A percentile compares a stretch with the other conserved stretches of the same genome.
phyloP scores from a whole-genome alignment of 306 rosid genomes.

The Castanospermum australe region DNA sequence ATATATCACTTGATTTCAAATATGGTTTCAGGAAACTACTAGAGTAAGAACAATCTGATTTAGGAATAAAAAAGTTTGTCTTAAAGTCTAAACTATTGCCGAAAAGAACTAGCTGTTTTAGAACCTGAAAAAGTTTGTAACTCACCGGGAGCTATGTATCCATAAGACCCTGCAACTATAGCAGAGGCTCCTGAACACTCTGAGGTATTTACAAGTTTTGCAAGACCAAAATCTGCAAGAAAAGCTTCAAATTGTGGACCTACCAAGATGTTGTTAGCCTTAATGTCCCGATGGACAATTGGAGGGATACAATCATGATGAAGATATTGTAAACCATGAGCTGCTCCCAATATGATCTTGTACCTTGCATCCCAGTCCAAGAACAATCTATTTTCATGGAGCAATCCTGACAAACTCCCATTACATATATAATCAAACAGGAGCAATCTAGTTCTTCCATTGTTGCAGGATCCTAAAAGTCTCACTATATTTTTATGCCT shows the following conservation, averaged over 20 bases:
- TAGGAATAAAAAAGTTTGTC: background rate
- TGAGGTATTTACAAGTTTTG: conserved; percentile 63
- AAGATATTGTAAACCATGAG: conserved; percentile 92
- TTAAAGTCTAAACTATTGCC: background rate
- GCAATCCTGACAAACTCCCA: conserved; percentile 73
- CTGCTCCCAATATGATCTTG: conserved; percentile 79
- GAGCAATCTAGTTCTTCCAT: conserved; percentile 75
- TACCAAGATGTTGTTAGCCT: conserved; percentile 88
- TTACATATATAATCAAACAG: conserved; percentile 86
- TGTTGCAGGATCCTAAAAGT: conserved; percentile 82
- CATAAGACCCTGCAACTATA: conserved; percentile 87
- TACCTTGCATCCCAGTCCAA: conserved; percentile 98
- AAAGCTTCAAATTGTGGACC: conserved; percentile 83
- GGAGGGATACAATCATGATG: conserved; percentile 96
- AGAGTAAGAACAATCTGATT: background rate
- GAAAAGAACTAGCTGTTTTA: background rate
- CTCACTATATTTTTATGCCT: conserved; percentile 92
- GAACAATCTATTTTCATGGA: conserved; percentile 80
- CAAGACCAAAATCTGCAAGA: conserved; percentile 93
- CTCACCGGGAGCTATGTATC: conserved; percentile 96
- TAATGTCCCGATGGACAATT: conserved; percentile 76
- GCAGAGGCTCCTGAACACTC: conserved; percentile 62
- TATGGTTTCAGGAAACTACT: background rate
- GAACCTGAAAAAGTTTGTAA: conserved; percentile 18
- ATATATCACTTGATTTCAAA: background rate